Evolutionary conservation across 495 filamentous ascomycete species (phyloP).

Genomic region (Lasiosphaeriaceae sp.): DNA sequence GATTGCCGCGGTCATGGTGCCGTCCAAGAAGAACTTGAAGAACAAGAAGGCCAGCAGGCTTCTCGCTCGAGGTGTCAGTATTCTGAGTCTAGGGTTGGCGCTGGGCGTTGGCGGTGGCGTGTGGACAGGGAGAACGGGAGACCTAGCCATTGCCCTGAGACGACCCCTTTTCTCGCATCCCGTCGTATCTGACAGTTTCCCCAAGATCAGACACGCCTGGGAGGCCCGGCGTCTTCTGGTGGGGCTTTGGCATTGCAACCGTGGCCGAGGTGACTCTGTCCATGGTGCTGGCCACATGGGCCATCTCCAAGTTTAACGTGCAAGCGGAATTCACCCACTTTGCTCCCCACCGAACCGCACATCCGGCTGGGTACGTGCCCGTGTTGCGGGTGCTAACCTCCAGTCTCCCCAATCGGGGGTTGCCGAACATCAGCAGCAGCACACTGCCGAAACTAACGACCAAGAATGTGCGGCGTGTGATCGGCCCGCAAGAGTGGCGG

Average conservation of each 20-base stretch:
- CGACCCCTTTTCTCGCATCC: too few species aligned
- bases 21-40: constrained; percentile 27
- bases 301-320: constrained; percentile 13
- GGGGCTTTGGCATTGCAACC: constrained; percentile 14
- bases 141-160: too few species aligned
- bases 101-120: too few species aligned
- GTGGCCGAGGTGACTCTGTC: constrained; percentile 9
- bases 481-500: constrained; percentile 44
- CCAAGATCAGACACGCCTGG: not conserved
- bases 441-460: too few species aligned
- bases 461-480: too few species aligned
- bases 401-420: constrained; percentile 17
- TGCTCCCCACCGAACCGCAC: not conserved
- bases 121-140: too few species aligned
- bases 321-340: constrained; percentile 18
- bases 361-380: not conserved
- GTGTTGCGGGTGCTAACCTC: constrained; percentile 11
- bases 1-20: constrained; percentile 17
- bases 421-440: not conserved
- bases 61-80: constrained; percentile 17
- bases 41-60: constrained; percentile 22
- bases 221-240: constrained; percentile 4
- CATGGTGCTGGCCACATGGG: constrained; percentile 5
- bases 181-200: too few species aligned
- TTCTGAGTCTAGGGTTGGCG: too few species aligned